Percentiles rank a stretch among this genome's conserved stretches.
Conservation (phyloP, 208 protist genomes). For the Trichomonas tenax region DNA sequence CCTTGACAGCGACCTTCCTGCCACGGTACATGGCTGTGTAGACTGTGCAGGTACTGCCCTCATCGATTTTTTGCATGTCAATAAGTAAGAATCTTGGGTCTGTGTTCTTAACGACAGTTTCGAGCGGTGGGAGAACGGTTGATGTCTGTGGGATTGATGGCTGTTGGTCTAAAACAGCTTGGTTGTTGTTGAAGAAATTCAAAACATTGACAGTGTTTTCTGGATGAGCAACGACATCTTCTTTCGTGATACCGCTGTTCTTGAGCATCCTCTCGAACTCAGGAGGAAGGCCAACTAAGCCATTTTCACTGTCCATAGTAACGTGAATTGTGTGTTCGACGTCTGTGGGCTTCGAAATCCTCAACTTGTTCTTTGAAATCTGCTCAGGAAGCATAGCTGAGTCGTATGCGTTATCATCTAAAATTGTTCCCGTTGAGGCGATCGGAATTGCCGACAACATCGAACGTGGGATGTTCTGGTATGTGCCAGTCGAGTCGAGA, state of each 20-base stretch:
- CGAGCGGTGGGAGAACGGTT: neutral
- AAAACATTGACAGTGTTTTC: neutral
- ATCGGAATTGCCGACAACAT: too few relatives aligned
- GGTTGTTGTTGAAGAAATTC: neutral
- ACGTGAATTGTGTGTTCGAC: neutral
- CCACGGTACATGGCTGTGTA: neutral
- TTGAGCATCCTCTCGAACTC: neutral
- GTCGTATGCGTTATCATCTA: too few relatives aligned
- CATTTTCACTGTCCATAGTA: neutral
- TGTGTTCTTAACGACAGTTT: neutral
- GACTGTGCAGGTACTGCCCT: neutral
- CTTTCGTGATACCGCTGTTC: neutral
- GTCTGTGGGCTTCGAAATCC: neutral
- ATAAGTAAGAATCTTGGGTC: neutral
- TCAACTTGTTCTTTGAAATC: too few relatives aligned
- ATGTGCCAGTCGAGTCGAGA: too few relatives aligned
- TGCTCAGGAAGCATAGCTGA: too few relatives aligned
- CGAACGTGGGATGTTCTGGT: too few relatives aligned
- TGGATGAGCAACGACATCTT: neutral
- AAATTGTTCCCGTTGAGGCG: too few relatives aligned
- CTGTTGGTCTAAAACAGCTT: neutral
- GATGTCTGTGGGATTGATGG: neutral
- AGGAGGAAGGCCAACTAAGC: neutral
- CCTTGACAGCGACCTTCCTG: neutral
- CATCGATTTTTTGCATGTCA: neutral